These are phyloP conservation scores for Pythium apleroticum DNA, from an alignment of 352 stramenopile genomes.

Conservation along the genomic window DNA sequence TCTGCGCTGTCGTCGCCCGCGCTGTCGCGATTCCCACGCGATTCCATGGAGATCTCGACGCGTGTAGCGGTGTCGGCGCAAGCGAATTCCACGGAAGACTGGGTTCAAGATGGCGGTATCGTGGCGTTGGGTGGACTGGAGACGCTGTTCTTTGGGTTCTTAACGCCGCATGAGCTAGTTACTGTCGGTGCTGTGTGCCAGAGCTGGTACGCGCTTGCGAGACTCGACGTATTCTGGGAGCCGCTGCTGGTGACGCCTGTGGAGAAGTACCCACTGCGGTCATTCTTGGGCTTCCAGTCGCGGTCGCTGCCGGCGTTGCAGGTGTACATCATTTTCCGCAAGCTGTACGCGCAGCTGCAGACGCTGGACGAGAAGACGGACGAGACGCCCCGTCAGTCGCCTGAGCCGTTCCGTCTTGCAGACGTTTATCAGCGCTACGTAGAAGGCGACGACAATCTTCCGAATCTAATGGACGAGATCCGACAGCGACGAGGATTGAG, in stretches of 20 bases:
- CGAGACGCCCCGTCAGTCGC: conserved; percentile 18
- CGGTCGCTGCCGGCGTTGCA: conserved; percentile 58
- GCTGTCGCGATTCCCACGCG: neutral
- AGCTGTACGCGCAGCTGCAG: conserved; percentile 31
- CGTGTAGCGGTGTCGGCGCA: conserved; percentile 53
- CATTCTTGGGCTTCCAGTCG: conserved; percentile 44
- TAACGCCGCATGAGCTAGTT: conserved; percentile 48
- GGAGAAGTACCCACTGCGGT: conserved; percentile 64
- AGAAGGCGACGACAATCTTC: neutral
- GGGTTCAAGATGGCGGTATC: conserved; percentile 36
- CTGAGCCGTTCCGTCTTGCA: conserved; percentile 12
- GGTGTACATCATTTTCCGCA: conserved; percentile 72
- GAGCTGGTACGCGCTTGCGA: conserved; percentile 51
- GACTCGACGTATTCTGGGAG: conserved; percentile 69
- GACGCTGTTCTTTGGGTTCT: conserved; percentile 61
- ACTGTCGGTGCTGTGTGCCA: conserved; percentile 48
- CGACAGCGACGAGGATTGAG: neutral
- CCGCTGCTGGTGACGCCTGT: conserved; percentile 53
- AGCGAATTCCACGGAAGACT: conserved; percentile 7
- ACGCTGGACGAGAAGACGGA: conserved; percentile 17
- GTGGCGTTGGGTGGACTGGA: conserved; percentile 55
- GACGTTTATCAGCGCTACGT: conserved; percentile 3
- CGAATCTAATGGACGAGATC: neutral
- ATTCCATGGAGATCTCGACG: conserved; percentile 55
- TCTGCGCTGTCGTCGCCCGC: neutral